phyloP scores from a whole-genome alignment of 176 grass and related monocot species.

The Ensete glaucum region DNA sequence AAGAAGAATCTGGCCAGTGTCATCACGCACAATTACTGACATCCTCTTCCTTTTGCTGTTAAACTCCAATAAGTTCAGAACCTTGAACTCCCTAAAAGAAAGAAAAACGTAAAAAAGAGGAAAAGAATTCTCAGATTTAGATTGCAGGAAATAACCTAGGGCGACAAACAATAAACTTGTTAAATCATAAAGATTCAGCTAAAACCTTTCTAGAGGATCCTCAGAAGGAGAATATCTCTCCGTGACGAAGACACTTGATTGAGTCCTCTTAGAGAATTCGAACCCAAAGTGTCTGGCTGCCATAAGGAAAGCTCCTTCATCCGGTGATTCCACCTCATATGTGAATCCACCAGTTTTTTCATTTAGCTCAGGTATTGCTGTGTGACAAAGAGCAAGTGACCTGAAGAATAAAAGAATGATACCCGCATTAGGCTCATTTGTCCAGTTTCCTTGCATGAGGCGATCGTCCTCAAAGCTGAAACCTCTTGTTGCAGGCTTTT shows the following conservation, averaged over 20 bases:
- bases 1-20: conserved; percentile 77
- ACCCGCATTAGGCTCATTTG: conserved; percentile 57
- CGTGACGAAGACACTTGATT: conserved; percentile 67
- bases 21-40: conserved; percentile 87
- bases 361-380: conserved; percentile 73
- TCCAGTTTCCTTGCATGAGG: conserved; percentile 90
- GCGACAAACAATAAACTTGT: not conserved
- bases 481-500: conserved; percentile 53
- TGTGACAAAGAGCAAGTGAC: conserved; percentile 87
- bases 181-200: conserved; percentile 19
- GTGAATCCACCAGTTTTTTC: conserved; percentile 62
- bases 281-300: conserved; percentile 95
- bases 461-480: conserved; percentile 86
- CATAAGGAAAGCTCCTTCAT: conserved; percentile 84
- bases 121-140: not conserved
- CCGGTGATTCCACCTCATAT: conserved; percentile 97
- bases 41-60: conserved; percentile 98
- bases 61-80: conserved; percentile 98
- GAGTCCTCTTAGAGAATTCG: conserved; percentile 91
- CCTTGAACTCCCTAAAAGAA: conserved; percentile 85
- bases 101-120: conserved; percentile 21
- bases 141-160: not conserved
- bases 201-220: conserved; percentile 54
- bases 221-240: conserved; percentile 66
- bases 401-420: conserved; percentile 72